Conservation (phyloP, 441 rosid species). For the Kokia cookei region DNA sequence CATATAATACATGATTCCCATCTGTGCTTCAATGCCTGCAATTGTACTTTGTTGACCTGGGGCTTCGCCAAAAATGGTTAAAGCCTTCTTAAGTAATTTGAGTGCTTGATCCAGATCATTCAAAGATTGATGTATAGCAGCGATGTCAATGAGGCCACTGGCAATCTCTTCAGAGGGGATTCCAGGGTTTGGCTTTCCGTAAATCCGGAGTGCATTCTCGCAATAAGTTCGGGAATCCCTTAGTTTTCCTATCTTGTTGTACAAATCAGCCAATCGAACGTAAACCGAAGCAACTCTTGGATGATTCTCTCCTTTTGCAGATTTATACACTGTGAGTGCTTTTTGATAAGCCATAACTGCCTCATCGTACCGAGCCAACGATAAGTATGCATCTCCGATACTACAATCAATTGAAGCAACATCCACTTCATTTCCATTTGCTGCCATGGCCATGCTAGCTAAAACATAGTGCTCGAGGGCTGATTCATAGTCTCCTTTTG, state of each 20-base stretch:
- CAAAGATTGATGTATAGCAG: conserved; percentile 88
- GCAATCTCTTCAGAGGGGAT: conserved; percentile 74
- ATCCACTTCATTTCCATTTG: conserved; percentile 58
- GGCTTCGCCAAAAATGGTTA: conserved; percentile 48
- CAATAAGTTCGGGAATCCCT: conserved; percentile 82
- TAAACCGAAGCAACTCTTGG: conserved; percentile 77
- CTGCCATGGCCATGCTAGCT: conserved; percentile 88
- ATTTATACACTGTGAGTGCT: conserved; percentile 72
- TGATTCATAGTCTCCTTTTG: conserved; percentile 67
- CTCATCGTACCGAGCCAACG: conserved; percentile 80
- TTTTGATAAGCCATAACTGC: conserved; percentile 83
- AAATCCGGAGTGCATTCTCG: conserved; percentile 75
- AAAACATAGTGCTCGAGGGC: conserved; percentile 84
- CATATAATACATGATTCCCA: conserved; percentile 89
- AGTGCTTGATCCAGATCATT: conserved; percentile 66
- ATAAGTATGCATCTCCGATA: conserved; percentile 87
- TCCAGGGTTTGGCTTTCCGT: conserved; percentile 53
- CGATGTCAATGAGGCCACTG: conserved; percentile 69
- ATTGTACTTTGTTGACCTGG: conserved; percentile 77
- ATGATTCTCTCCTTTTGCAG: conserved; percentile 74
- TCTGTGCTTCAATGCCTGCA: conserved; percentile 91
- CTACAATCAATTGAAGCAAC: conserved; percentile 80
- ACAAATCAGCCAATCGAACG: conserved; percentile 79
- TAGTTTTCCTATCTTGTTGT: conserved; percentile 68
- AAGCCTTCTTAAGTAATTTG: conserved; percentile 57